Conservation (phyloP, 768 basidiomycete species). For the Mycena sanguinolenta region DNA sequence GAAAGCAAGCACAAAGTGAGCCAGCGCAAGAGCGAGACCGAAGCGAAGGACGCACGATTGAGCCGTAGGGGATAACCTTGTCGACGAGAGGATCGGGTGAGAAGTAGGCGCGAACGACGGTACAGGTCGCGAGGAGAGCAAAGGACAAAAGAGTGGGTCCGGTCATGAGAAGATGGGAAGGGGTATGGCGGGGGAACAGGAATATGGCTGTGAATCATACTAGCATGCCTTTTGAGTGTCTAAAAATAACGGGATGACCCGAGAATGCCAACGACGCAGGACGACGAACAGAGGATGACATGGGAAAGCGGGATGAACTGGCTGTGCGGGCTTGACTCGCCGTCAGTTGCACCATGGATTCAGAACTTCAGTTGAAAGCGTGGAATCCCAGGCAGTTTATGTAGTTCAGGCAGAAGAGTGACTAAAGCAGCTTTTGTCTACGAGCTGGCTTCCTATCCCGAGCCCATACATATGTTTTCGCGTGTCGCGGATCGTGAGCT, state of each 20-base stretch:
- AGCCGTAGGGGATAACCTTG: conserved; percentile 28
- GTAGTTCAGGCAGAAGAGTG: no score
- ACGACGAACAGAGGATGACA: no score
- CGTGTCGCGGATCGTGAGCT: no score
- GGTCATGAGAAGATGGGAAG: conserved; percentile 7
- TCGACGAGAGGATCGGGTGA: conserved; percentile 33
- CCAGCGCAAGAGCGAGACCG: background rate
- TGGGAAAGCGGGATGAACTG: no score
- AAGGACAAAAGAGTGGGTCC: conserved; percentile 35
- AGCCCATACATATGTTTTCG: no score
- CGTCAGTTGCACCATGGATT: no score
- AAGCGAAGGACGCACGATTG: conserved; percentile 18
- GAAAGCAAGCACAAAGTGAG: background rate
- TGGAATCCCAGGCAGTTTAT: no score
- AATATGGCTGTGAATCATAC: conserved; percentile 2
- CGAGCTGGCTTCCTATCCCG: no score
- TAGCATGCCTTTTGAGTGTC: background rate
- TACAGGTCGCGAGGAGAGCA: conserved; percentile 26
- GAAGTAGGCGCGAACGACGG: conserved; percentile 36
- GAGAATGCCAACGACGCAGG: no score
- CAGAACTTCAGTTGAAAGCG: no score
- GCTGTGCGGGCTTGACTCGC: no score
- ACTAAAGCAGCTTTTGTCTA: no score
- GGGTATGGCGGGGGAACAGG: background rate
- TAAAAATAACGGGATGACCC: conserved; percentile 1